These are phyloP conservation scores for Sporothrix phasma DNA, from an alignment of 2,329 filamentous ascomycete genomes.

Conservation along the genomic window DNA sequence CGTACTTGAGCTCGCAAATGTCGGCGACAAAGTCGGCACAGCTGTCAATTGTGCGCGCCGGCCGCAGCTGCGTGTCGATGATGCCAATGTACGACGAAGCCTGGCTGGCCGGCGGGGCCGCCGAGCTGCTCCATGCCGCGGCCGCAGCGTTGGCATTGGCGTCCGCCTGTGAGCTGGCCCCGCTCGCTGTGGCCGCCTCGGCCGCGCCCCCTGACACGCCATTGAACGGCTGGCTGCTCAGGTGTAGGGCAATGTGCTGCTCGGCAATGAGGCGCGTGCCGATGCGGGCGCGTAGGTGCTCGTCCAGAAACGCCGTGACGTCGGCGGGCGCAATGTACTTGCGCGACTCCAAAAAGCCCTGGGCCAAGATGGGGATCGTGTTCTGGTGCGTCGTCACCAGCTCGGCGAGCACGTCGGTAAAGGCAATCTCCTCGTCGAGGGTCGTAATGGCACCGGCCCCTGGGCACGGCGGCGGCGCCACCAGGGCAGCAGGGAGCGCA, in stretches of 20 bases:
- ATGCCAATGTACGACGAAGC: conserved; percentile 67
- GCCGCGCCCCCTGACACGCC: background rate
- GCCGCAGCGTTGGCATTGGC: conserved; percentile 32
- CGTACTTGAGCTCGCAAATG: conserved; percentile 94
- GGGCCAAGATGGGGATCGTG: conserved; percentile 84
- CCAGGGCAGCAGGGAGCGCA: conserved; percentile 84
- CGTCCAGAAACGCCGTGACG: conserved; percentile 86
- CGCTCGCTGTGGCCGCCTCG: background rate
- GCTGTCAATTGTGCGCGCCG: conserved; percentile 67
- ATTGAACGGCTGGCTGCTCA: conserved; percentile 54
- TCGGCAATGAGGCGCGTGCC: conserved; percentile 90
- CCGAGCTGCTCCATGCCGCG: background rate
- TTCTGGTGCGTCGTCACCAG: conserved; percentile 92
- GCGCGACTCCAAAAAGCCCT: conserved; percentile 85
- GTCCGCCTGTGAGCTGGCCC: background rate
- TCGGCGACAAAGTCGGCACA: conserved; percentile 90
- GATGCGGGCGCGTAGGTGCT: conserved; percentile 86
- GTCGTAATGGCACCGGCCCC: conserved; percentile 40
- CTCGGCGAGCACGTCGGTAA: conserved; percentile 87
- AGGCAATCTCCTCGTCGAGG: conserved; percentile 77
- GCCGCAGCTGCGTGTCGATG: conserved; percentile 82
- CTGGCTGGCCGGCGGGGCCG: background rate
- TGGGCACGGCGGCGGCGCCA: conserved; percentile 35
- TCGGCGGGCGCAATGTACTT: conserved; percentile 76
- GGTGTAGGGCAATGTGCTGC: conserved; percentile 89